Percentiles rank a stretch among this genome's conserved stretches.
phyloP scores from a whole-genome alignment of 805 yeast species.

The Starmerella floris region DNA sequence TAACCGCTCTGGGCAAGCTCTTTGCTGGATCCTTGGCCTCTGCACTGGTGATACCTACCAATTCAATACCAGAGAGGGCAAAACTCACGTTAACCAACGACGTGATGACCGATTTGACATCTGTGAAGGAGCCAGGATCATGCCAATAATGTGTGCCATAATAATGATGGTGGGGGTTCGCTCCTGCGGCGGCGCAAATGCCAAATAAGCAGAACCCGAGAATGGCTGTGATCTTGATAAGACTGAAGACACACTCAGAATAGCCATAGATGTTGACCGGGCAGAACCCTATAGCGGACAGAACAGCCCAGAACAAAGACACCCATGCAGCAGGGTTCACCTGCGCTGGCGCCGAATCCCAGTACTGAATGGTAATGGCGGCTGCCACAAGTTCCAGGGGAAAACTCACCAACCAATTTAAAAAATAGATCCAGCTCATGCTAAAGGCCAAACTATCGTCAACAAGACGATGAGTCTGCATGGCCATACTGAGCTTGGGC shows the following conservation, averaged over 20 bases:
- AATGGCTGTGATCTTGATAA: conserved; percentile 46
- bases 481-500: conserved; percentile 51
- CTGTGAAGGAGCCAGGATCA: conserved; percentile 49
- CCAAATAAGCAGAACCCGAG: conserved; percentile 52
- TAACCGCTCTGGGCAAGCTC: conserved; percentile 56
- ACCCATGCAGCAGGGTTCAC: conserved; percentile 48
- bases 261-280: conserved; percentile 53
- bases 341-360: conserved; percentile 30
- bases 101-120: conserved; percentile 50
- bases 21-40: conserved; percentile 56
- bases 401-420: conserved; percentile 50
- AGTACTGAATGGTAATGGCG: conserved; percentile 42
- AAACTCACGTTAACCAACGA: conserved; percentile 62
- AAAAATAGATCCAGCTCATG: conserved; percentile 56
- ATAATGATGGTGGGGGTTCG: conserved; percentile 44
- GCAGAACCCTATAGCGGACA: conserved; percentile 38
- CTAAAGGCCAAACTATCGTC: conserved; percentile 62
- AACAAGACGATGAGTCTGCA: conserved; percentile 47
- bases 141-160: conserved; percentile 50
- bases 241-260: conserved; percentile 48
- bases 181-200: conserved; percentile 39
- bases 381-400: conserved; percentile 59
- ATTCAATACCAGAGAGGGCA: conserved; percentile 64
- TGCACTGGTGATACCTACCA: conserved; percentile 61
- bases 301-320: conserved; percentile 40